These are phyloP conservation scores for Phytophthora meadii DNA, from an alignment of 352 stramenopile genomes.

Conservation along the genomic window DNA sequence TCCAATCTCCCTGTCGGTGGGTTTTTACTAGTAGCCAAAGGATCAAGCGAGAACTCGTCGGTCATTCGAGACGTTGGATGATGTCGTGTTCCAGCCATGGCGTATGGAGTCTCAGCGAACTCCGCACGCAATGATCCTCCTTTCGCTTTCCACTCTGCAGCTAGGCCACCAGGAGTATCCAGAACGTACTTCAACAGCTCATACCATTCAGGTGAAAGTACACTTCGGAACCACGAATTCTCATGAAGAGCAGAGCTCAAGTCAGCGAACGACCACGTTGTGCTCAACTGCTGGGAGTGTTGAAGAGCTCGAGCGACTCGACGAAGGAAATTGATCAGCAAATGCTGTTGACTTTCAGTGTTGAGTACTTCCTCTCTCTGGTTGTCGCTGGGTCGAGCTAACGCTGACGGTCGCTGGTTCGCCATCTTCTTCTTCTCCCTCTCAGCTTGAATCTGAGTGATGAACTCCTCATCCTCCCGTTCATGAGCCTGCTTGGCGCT, in stretches of 20 bases:
- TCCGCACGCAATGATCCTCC: constrained; percentile 64
- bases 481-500: constrained; percentile 38
- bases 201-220: constrained; percentile 36
- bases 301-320: constrained; percentile 35
- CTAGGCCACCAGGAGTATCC: constrained; percentile 43
- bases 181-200: constrained; percentile 39
- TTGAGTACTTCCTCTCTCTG: constrained; percentile 3
- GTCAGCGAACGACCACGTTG: constrained; percentile 46
- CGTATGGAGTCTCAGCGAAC: constrained; percentile 47
- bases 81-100: constrained; percentile 8
- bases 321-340: constrained; percentile 33
- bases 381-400: background rate
- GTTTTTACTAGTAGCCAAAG: constrained; percentile 19
- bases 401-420: constrained; percentile 8
- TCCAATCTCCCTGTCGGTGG: constrained; percentile 7
- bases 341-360: constrained; percentile 1
- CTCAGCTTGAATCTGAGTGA: constrained; percentile 31
- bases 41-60: constrained; percentile 15
- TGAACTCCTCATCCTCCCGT: constrained; percentile 44
- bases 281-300: constrained; percentile 52
- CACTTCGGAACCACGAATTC: constrained; percentile 52
- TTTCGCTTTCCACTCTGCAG: constrained; percentile 54
- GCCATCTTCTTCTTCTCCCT: constrained; percentile 18
- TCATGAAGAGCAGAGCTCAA: constrained; percentile 42
- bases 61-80: constrained; percentile 5